Percentiles rank a stretch among this genome's conserved stretches.
These are phyloP conservation scores for Plasmodium fragile DNA, from an alignment of 169 alveolate species.

Conservation along the genomic window DNA sequence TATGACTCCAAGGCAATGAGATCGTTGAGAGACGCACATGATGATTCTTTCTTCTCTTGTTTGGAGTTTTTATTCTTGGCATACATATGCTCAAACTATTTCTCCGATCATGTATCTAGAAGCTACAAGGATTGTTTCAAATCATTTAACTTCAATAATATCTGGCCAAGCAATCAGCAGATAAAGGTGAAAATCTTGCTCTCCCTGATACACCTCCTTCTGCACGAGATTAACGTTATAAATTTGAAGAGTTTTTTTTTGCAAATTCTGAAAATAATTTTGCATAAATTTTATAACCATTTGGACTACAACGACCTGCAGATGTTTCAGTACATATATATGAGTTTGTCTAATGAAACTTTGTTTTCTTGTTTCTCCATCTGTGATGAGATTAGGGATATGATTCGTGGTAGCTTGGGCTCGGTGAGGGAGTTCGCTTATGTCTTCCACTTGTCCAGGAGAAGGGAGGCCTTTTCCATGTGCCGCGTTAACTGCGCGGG, in stretches of 20 bases:
- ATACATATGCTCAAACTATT: slow-evolving; percentile 61
- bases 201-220: slow-evolving; percentile 38
- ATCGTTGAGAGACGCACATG: slow-evolving; percentile 1
- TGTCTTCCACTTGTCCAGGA: slow-evolving; percentile 11
- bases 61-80: slow-evolving; percentile 49
- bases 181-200: slow-evolving; percentile 43
- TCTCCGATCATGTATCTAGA: slow-evolving; percentile 42
- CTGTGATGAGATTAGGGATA: slow-evolving; percentile 18
- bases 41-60: slow-evolving; percentile 24
- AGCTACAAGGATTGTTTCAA: slow-evolving; percentile 30
- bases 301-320: slow-evolving; percentile 63
- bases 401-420: neutral
- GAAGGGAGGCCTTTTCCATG: neutral
- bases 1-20: slow-evolving; percentile 28
- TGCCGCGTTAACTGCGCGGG: neutral
- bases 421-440: slow-evolving; percentile 14
- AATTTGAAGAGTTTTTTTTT: slow-evolving; percentile 32
- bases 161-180: slow-evolving; percentile 54
- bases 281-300: slow-evolving; percentile 39
- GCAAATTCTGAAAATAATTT: slow-evolving; percentile 36
- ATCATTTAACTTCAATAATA: slow-evolving; percentile 41
- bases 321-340: slow-evolving; percentile 42
- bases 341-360: slow-evolving; percentile 54
- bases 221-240: slow-evolving; percentile 32
- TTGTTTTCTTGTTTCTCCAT: slow-evolving; percentile 35